phyloP scores from a whole-genome alignment of 2,329 filamentous ascomycete species.

The Aureobasidium sp. region DNA sequence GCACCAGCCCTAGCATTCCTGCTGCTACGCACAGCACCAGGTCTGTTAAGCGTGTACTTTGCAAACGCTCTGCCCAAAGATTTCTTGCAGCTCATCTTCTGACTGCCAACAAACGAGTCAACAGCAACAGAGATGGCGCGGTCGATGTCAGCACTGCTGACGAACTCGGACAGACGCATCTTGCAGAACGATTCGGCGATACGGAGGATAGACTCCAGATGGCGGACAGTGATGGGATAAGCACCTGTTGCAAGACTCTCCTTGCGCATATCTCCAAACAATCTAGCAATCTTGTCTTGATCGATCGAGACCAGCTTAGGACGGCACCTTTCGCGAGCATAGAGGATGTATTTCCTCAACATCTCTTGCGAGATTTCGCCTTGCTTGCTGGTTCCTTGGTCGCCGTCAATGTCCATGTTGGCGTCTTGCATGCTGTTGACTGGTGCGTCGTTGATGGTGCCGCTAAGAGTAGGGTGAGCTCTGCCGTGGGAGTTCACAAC shows the following conservation, averaged over 20 bases:
- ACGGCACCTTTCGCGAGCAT: slow-evolving; percentile 87
- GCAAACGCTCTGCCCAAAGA: slow-evolving; percentile 94
- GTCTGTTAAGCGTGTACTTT: slow-evolving; percentile 74
- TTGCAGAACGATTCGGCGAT: slow-evolving; percentile 96
- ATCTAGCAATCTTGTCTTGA: slow-evolving; percentile 92
- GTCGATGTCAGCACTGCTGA: slow-evolving; percentile 90
- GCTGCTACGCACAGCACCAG: slow-evolving; percentile 39
- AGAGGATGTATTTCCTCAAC: slow-evolving; percentile 96
- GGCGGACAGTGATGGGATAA: slow-evolving; percentile 98
- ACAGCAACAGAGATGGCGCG: slow-evolving; percentile 97
- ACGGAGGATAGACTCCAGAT: slow-evolving; percentile 97
- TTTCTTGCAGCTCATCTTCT: slow-evolving; percentile 99
- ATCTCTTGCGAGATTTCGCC: slow-evolving; percentile 89
- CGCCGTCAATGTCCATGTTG: slow-evolving; percentile 66
- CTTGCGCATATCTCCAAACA: slow-evolving; percentile 96
- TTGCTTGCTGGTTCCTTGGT: slow-evolving; percentile 54
- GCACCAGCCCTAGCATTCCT: slow-evolving; percentile 16
- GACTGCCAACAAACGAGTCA: slow-evolving; percentile 94
- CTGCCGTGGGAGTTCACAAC: slow-evolving; percentile 95
- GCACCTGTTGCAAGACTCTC: slow-evolving; percentile 95
- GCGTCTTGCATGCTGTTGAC: slow-evolving; percentile 50
- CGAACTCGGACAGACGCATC: slow-evolving; percentile 98
- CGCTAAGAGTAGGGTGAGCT: slow-evolving; percentile 72
- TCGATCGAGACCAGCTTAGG: slow-evolving; percentile 99
- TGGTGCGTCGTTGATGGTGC: slow-evolving; percentile 45